Evolutionary conservation across 2,329 filamentous ascomycete genomes (phyloP).

Genomic region (Fusarium sp.): DNA sequence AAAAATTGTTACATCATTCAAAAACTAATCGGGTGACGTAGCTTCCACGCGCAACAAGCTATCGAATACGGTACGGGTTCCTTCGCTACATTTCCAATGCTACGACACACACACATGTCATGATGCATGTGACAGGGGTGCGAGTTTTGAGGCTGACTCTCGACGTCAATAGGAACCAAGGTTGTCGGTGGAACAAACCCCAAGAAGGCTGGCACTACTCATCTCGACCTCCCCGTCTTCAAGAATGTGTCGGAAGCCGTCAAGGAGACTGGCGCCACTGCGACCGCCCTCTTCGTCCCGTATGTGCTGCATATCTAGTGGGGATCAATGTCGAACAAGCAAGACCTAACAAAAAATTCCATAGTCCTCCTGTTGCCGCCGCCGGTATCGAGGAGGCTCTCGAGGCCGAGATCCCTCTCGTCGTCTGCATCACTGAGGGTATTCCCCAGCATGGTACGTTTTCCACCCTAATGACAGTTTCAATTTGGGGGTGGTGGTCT

Average conservation of each 20-base stretch:
- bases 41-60: constrained; percentile 97
- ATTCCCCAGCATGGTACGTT: constrained; percentile 92
- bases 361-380: constrained; percentile 89
- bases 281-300: constrained; percentile 97
- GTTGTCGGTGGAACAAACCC: constrained; percentile 98
- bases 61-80: constrained; percentile 89
- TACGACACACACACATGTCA: constrained; percentile 32
- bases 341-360: constrained; percentile 12
- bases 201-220: constrained; percentile 93
- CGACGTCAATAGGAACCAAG: constrained; percentile 77
- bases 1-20: background rate
- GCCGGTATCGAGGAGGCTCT: constrained; percentile 97
- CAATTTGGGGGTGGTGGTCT: constrained; percentile 5
- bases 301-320: constrained; percentile 57
- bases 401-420: constrained; percentile 89
- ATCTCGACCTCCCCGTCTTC: constrained; percentile 94
- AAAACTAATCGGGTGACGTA: constrained; percentile 51
- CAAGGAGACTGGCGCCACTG: constrained; percentile 89
- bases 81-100: constrained; percentile 28
- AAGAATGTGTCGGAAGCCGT: constrained; percentile 87
- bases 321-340: constrained; percentile 1
- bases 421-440: constrained; percentile 98
- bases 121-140: constrained; percentile 41
- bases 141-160: constrained; percentile 39
- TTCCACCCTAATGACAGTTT: constrained; percentile 1